Conservation (phyloP, 1,139 yeast genomes). For the Geotrichum fermentans region DNA sequence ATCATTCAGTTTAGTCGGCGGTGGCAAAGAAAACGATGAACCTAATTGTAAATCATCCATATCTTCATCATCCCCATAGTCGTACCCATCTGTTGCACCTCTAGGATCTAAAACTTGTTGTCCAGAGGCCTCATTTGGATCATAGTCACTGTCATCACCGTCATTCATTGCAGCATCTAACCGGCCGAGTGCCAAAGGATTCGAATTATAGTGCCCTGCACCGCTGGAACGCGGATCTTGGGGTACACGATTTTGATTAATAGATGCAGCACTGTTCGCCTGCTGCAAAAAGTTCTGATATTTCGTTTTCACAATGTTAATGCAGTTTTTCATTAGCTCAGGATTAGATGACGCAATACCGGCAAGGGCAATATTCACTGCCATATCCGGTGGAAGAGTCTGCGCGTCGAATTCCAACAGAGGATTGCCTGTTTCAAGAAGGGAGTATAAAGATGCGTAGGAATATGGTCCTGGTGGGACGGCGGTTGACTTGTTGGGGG, state of each 20-base stretch:
- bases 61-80: constrained; percentile 21
- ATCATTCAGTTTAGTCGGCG: constrained; percentile 40
- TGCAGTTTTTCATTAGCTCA: constrained; percentile 56
- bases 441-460: constrained; percentile 45
- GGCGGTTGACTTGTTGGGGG: constrained; percentile 27
- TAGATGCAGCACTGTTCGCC: constrained; percentile 23
- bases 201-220: too few relatives aligned
- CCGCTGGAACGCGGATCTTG: too few relatives aligned
- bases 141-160: constrained; percentile 13
- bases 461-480: constrained; percentile 35
- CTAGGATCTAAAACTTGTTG: constrained; percentile 1
- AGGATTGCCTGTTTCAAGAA: constrained; percentile 59
- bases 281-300: constrained; percentile 43
- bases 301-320: constrained; percentile 63
- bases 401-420: constrained; percentile 65
- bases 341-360: constrained; percentile 55
- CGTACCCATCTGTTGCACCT: constrained; percentile 29
- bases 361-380: constrained; percentile 60
- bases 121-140: constrained; percentile 14
- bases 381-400: constrained; percentile 57
- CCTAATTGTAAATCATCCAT: constrained; percentile 21
- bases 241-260: not conserved
- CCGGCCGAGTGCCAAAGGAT: too few relatives aligned
- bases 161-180: constrained; percentile 3
- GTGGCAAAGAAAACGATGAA: constrained; percentile 52